Evolutionary conservation across 345 rosid genomes (phyloP).

Genomic region (Eucalyptus sideroxylon): DNA sequence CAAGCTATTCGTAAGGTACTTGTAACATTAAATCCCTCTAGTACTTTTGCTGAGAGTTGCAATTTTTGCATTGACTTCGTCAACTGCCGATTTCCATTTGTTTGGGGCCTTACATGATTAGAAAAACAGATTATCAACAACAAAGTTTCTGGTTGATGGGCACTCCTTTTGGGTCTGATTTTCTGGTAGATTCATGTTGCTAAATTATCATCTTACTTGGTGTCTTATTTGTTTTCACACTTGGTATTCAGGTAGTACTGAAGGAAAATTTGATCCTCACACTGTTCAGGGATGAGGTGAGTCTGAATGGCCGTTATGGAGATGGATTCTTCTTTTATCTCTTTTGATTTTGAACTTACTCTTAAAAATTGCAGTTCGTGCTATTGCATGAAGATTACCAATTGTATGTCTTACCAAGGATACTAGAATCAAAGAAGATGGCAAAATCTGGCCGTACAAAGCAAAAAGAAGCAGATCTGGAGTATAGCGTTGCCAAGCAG

Average conservation of each 20-base stretch:
- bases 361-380: slow-evolving; percentile 51
- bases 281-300: slow-evolving; percentile 92
- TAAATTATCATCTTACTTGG: not conserved
- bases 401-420: slow-evolving; percentile 89
- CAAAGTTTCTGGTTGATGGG: not conserved
- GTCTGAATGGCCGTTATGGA: slow-evolving; percentile 1
- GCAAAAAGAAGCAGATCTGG: slow-evolving; percentile 92
- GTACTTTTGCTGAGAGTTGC: not conserved
- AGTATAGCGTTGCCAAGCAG: slow-evolving; percentile 97
- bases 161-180: not conserved
- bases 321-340: not conserved
- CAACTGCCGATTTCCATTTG: not conserved
- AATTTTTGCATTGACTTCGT: not conserved
- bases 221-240: not conserved
- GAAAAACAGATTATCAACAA: not conserved
- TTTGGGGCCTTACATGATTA: not conserved
- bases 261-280: slow-evolving; percentile 87
- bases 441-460: slow-evolving; percentile 95
- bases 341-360: slow-evolving; percentile 4
- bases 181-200: not conserved
- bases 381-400: slow-evolving; percentile 94
- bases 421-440: slow-evolving; percentile 94
- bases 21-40: not conserved
- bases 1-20: not conserved
- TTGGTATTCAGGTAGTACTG: slow-evolving; percentile 58